These are phyloP conservation scores for Rusavskia elegans DNA, from an alignment of 495 filamentous ascomycete genomes.

Conservation along the genomic window DNA sequence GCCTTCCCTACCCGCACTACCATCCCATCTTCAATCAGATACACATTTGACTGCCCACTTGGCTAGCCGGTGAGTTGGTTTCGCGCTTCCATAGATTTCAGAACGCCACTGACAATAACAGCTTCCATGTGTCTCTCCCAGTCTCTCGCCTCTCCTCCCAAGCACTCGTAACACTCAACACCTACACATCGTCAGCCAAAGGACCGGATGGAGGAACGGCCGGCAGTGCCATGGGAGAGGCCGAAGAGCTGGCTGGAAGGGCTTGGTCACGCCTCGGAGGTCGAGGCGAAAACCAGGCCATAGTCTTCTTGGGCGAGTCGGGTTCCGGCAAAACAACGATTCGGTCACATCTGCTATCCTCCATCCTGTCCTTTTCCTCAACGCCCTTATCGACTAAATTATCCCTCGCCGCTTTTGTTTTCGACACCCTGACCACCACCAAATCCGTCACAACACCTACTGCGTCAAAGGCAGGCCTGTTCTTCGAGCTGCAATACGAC, in stretches of 20 bases:
- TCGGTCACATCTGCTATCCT: conserved; percentile 70
- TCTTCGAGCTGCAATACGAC: conserved; percentile 92
- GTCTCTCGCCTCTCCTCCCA: conserved; percentile 80
- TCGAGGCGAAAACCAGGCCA: conserved; percentile 79
- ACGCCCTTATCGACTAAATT: conserved; percentile 87
- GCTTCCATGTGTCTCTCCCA: conserved; percentile 76
- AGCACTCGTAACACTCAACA: conserved; percentile 80
- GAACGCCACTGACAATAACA: conserved; percentile 13
- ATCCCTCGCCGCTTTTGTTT: conserved; percentile 83
- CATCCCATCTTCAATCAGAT: conserved; percentile 86
- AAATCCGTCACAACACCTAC: conserved; percentile 91
- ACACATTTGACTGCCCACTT: conserved; percentile 91
- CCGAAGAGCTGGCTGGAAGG: conserved; percentile 74
- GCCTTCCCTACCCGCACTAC: conserved; percentile 72
- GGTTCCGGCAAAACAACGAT: conserved; percentile 92
- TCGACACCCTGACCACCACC: conserved; percentile 93
- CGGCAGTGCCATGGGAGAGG: conserved; percentile 72
- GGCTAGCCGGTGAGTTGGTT: conserved; percentile 51
- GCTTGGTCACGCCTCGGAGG: conserved; percentile 76
- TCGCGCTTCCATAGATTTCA: neutral
- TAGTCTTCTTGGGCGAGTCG: conserved; percentile 91
- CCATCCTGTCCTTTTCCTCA: conserved; percentile 71
- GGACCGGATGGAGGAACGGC: conserved; percentile 79
- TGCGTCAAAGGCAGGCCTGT: conserved; percentile 87
- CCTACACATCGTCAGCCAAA: conserved; percentile 72